A percentile compares a stretch with the other conserved stretches of the same genome.
These are phyloP conservation scores for Taphrina populina DNA, from an alignment of 1,139 yeast genomes.

Conservation along the genomic window DNA sequence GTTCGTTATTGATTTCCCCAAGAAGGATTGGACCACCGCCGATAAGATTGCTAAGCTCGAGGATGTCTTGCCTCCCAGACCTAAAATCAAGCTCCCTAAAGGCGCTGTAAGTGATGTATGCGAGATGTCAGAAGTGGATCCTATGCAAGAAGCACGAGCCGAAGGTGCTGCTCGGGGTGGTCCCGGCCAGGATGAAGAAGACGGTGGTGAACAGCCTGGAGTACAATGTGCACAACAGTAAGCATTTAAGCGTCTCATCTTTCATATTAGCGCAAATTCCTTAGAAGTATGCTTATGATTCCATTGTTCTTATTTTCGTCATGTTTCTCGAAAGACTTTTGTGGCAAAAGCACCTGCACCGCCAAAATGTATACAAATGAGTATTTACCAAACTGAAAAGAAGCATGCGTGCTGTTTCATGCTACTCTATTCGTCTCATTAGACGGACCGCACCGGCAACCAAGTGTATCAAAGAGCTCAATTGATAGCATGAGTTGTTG, in stretches of 20 bases:
- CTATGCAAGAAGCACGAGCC: slow-evolving; percentile 52
- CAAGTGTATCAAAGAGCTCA: too few relatives aligned
- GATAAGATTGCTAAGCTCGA: slow-evolving; percentile 48
- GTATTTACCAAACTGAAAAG: too few relatives aligned
- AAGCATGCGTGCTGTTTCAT: too few relatives aligned
- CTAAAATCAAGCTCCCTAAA: slow-evolving; percentile 42
- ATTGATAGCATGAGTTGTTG: too few relatives aligned
- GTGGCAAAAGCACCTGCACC: too few relatives aligned
- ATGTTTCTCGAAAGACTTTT: too few relatives aligned
- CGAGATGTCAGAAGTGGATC: slow-evolving; percentile 62
- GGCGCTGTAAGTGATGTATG: slow-evolving; percentile 72
- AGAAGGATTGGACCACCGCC: slow-evolving; percentile 45
- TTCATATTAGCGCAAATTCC: too few relatives aligned
- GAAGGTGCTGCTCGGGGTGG: slow-evolving; percentile 44
- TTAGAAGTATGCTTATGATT: too few relatives aligned
- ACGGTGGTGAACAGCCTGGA: slow-evolving; percentile 60
- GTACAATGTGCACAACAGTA: slow-evolving; percentile 77
- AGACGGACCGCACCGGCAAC: too few relatives aligned
- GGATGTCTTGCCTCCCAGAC: slow-evolving; percentile 50
- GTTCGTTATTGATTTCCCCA: slow-evolving; percentile 57
- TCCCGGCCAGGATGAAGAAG: slow-evolving; percentile 55
- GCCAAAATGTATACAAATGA: too few relatives aligned
- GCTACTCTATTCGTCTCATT: too few relatives aligned
- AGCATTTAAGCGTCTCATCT: too few relatives aligned
- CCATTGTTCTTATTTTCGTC: not conserved